Percentiles rank a stretch among this genome's conserved stretches.
These are phyloP conservation scores for Termitomyces sp. DNA, from an alignment of 768 basidiomycete species.

Conservation along the genomic window DNA sequence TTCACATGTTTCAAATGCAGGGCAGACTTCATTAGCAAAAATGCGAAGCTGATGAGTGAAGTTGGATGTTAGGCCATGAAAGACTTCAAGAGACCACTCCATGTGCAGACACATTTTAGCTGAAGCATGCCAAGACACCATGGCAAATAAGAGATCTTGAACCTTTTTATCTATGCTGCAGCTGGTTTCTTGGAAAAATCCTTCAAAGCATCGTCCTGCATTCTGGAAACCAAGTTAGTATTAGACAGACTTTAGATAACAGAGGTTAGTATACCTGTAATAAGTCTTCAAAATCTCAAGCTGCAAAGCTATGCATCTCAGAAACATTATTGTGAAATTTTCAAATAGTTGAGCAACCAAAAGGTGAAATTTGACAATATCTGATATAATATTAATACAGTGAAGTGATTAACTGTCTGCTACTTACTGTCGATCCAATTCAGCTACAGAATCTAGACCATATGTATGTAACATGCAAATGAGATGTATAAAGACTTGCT, in stretches of 20 bases:
- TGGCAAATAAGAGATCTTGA: not conserved
- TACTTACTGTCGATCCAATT: not conserved
- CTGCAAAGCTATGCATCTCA: not conserved
- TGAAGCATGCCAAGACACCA: not conserved
- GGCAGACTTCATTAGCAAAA: constrained; percentile 24
- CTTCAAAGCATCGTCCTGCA: not conserved
- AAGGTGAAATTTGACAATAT: not conserved
- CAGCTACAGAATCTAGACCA: not conserved
- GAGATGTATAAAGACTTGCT: not conserved
- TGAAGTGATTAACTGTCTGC: not conserved
- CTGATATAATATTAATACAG: not conserved
- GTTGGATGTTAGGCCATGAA: not conserved
- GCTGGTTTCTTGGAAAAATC: not conserved
- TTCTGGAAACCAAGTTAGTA: not conserved
- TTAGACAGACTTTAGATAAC: not conserved
- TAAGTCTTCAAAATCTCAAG: not conserved
- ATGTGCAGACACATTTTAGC: not conserved
- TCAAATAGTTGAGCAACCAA: not conserved
- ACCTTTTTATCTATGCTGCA: not conserved
- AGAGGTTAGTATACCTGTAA: not conserved
- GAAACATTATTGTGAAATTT: not conserved
- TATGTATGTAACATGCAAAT: not conserved
- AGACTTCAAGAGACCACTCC: not conserved
- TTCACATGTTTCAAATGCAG: constrained; percentile 20
- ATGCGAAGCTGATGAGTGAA: not conserved